Conservation (phyloP, 768 basidiomycete species). For the Hydnum rufescens region DNA sequence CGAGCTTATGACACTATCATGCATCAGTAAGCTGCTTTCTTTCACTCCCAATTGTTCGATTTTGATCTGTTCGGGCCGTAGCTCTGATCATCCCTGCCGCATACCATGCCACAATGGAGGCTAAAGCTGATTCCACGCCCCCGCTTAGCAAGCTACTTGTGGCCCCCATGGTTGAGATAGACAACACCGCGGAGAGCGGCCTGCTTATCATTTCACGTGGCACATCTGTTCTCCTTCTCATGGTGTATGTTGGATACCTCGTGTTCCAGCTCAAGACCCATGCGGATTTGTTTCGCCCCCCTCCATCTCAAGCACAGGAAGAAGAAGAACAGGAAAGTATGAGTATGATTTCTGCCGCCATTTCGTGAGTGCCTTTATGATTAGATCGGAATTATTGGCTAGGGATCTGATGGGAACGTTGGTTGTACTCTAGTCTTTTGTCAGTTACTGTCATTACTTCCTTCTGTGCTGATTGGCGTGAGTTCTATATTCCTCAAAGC, state of each 20-base stretch:
- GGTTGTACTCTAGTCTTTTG: constrained; percentile 31
- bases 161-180: not conserved
- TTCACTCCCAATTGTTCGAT: constrained; percentile 8
- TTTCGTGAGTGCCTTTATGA: constrained; percentile 1
- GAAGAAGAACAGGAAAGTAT: constrained; percentile 6
- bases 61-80: no score
- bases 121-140: no score
- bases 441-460: constrained; percentile 61
- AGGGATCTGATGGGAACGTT: not conserved
- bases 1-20: constrained; percentile 68
- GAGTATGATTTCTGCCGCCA: constrained; percentile 7
- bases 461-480: constrained; percentile 76
- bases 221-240: constrained; percentile 9
- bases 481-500: constrained; percentile 12
- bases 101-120: constrained; percentile 26
- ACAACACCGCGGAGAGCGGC: not conserved
- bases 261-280: constrained; percentile 10
- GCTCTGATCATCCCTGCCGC: constrained; percentile 85
- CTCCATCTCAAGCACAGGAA: constrained; percentile 1
- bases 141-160: not conserved
- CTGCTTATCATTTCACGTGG: constrained; percentile 8
- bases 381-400: not conserved
- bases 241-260: constrained; percentile 8
- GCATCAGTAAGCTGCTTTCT: constrained; percentile 36
- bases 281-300: constrained; percentile 4